These are phyloP conservation scores for Rhytidhysteron rufulum DNA, from an alignment of 2,329 filamentous ascomycete genomes.

Conservation along the genomic window DNA sequence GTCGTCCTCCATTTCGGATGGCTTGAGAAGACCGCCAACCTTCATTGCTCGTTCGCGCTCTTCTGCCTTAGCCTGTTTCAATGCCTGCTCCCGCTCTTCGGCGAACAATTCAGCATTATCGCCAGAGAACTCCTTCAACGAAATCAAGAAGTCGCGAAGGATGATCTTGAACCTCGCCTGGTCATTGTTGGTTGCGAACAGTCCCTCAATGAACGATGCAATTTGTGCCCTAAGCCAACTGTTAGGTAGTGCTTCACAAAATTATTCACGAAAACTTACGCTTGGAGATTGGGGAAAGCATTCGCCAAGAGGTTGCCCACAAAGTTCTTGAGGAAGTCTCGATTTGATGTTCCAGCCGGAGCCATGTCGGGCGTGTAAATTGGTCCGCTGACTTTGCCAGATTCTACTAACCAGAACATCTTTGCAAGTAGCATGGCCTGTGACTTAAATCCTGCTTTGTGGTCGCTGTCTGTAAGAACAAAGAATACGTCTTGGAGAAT, in stretches of 20 bases:
- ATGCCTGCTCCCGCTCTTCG: constrained; percentile 91
- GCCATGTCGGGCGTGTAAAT: constrained; percentile 86
- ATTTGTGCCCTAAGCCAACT: constrained; percentile 69
- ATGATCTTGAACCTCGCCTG: constrained; percentile 94
- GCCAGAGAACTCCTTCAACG: constrained; percentile 91
- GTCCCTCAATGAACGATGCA: constrained; percentile 78
- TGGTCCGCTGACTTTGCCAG: constrained; percentile 85
- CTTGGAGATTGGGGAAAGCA: constrained; percentile 88
- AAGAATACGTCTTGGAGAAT: constrained; percentile 99
- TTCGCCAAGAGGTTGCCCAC: constrained; percentile 79
- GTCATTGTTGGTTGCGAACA: constrained; percentile 85
- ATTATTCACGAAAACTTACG: constrained; percentile 57
- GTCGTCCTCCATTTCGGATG: constrained; percentile 82
- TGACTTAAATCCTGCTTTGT: constrained; percentile 99
- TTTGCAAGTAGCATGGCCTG: constrained; percentile 90
- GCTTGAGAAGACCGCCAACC: constrained; percentile 92
- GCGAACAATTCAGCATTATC: constrained; percentile 93
- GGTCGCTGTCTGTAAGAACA: constrained; percentile 92
- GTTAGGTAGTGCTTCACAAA: constrained; percentile 23
- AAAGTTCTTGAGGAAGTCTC: constrained; percentile 85
- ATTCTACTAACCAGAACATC: constrained; percentile 93
- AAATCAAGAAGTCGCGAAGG: constrained; percentile 94
- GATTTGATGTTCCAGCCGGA: constrained; percentile 77
- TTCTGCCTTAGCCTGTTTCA: constrained; percentile 77
- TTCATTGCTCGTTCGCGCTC: constrained; percentile 92